These are phyloP conservation scores for Amaranthus hypochondriacus DNA, from an alignment of 148 eudicot species.

Conservation along the genomic window DNA sequence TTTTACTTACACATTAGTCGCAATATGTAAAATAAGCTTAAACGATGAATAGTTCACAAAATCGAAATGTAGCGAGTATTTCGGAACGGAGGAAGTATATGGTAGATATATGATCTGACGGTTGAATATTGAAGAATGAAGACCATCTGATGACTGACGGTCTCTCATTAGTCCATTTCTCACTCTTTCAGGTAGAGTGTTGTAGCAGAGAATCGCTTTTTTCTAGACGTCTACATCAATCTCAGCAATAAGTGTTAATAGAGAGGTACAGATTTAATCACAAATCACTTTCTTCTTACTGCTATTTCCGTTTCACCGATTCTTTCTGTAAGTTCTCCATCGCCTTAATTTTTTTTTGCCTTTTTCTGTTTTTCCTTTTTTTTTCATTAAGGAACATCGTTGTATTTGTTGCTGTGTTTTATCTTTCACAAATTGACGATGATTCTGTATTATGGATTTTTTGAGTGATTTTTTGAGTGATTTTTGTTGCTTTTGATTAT, in stretches of 20 bases:
- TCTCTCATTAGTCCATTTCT: not conserved
- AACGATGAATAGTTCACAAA: too few species aligned
- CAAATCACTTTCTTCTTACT: not conserved
- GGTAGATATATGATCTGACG: not conserved
- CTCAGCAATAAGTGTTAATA: too few species aligned
- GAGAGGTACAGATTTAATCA: too few species aligned
- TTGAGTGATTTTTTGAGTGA: not conserved
- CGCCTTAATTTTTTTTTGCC: too few species aligned
- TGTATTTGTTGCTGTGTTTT: not conserved
- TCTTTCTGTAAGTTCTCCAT: slow-evolving; percentile 1
- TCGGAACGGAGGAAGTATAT: too few species aligned
- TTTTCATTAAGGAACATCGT: not conserved
- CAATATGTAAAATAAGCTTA: too few species aligned
- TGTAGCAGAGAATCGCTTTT: too few species aligned
- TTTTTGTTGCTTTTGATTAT: not conserved
- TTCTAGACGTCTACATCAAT: too few species aligned
- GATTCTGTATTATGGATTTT: not conserved
- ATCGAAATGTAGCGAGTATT: too few species aligned
- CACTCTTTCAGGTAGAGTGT: too few species aligned
- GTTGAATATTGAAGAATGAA: not conserved
- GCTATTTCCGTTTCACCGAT: not conserved
- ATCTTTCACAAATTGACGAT: not conserved
- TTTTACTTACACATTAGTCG: too few species aligned
- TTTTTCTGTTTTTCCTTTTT: not conserved
- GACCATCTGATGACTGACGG: slow-evolving; percentile 13